Evolutionary conservation across 2,329 filamentous ascomycete genomes (phyloP).

Genomic region (Talaromyces amestolkiae): DNA sequence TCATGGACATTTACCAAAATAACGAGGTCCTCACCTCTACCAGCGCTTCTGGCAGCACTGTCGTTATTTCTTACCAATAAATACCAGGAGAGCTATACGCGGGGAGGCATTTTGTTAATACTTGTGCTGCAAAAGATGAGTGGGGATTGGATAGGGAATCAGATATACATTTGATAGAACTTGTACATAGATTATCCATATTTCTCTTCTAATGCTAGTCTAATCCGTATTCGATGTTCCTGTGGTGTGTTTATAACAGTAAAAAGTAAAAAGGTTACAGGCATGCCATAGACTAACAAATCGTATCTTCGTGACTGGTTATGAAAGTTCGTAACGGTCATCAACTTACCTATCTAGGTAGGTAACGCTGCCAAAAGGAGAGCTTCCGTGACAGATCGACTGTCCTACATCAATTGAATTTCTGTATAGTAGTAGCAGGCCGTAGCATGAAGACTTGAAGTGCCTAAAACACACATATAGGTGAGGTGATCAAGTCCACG

Average conservation of each 20-base stretch:
- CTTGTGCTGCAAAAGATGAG: not conserved
- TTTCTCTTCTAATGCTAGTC: constrained; percentile 7
- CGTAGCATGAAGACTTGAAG: not conserved
- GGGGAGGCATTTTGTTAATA: not conserved
- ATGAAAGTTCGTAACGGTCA: not conserved
- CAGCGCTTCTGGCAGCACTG: constrained; percentile 13
- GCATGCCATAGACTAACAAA: not conserved
- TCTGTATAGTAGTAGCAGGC: not conserved
- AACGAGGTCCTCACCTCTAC: constrained; percentile 14
- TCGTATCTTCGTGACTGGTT: not conserved
- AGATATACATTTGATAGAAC: not conserved
- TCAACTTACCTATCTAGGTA: too few relatives aligned
- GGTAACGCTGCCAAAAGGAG: too few relatives aligned
- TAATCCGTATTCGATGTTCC: not conserved
- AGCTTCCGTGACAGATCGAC: too few relatives aligned
- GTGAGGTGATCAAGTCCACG: not conserved
- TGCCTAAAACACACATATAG: not conserved
- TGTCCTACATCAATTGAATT: not conserved
- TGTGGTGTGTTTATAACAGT: not conserved
- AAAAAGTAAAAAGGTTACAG: too few relatives aligned
- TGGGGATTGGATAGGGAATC: not conserved
- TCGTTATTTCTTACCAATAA: constrained; percentile 13
- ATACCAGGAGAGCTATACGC: not conserved
- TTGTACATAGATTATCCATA: constrained; percentile 12
- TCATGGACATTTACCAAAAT: constrained; percentile 50